Conservation (phyloP, 1,284 basidiomycete genomes). For the Microbotryum silenes-acaulis region DNA sequence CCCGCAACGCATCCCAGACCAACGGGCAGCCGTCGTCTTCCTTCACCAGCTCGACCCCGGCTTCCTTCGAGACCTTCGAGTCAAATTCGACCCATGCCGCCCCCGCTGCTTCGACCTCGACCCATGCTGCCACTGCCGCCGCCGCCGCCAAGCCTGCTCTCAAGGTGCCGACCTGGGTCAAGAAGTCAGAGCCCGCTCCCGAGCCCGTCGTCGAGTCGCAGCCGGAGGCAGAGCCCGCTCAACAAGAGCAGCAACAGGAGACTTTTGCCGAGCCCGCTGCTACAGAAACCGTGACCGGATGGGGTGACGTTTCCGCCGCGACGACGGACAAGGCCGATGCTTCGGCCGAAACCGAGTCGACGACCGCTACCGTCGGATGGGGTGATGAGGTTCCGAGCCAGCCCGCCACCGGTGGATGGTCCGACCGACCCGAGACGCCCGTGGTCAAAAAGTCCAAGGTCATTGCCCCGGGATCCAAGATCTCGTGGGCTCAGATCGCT, state of each 20-base stretch:
- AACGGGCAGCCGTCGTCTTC: constrained; percentile 11
- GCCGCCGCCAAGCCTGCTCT: constrained; percentile 10
- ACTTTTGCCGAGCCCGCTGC: too few relatives aligned
- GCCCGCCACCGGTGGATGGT: background rate
- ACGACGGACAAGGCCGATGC: background rate
- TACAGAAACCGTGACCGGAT: too few relatives aligned
- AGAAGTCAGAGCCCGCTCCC: too few relatives aligned
- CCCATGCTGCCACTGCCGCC: constrained; percentile 10
- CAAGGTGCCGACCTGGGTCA: background rate
- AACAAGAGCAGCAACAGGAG: too few relatives aligned
- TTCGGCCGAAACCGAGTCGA: constrained; percentile 9
- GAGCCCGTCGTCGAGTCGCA: too few relatives aligned
- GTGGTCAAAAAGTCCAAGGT: constrained; percentile 17
- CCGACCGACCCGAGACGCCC: constrained; percentile 5
- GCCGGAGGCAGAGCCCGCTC: too few relatives aligned
- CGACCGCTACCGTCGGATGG: constrained; percentile 13
- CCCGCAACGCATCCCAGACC: constrained; percentile 18
- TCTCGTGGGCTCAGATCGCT: constrained; percentile 36
- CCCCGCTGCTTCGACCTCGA: background rate
- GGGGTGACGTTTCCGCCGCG: background rate
- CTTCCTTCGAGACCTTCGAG: constrained; percentile 16
- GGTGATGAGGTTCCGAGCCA: constrained; percentile 9
- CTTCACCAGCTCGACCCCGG: constrained; percentile 20
- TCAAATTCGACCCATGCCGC: constrained; percentile 10
- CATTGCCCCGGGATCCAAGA: constrained; percentile 26